These are phyloP conservation scores for Jamesozyma piceae DNA, from an alignment of 805 yeast genomes.

Conservation along the genomic window DNA sequence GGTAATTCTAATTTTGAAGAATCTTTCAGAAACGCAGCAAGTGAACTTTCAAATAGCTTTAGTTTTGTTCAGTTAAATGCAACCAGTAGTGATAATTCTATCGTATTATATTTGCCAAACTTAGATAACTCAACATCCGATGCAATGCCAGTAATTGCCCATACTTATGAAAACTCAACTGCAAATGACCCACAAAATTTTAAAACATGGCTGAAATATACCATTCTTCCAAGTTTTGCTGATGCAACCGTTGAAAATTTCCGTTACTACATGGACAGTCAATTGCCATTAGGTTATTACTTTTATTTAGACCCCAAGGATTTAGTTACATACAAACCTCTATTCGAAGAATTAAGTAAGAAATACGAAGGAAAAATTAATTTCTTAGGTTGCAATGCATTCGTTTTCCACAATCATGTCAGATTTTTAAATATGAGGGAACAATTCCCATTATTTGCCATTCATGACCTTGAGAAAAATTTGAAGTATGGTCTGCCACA, in stretches of 20 bases:
- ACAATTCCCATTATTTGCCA: constrained; percentile 81
- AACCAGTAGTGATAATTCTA: background rate
- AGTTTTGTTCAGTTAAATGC: constrained; percentile 37
- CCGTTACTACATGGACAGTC: constrained; percentile 59
- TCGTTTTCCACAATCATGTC: constrained; percentile 76
- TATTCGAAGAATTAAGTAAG: constrained; percentile 58
- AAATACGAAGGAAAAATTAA: constrained; percentile 69
- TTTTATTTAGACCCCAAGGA: constrained; percentile 65
- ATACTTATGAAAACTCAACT: constrained; percentile 8
- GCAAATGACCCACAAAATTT: constrained; percentile 7
- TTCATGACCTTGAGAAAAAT: constrained; percentile 63
- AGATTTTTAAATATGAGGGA: constrained; percentile 74
- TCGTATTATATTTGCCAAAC: constrained; percentile 7
- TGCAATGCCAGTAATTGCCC: background rate
- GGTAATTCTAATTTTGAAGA: constrained; percentile 35
- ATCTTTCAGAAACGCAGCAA: constrained; percentile 56
- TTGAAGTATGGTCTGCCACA: constrained; percentile 74
- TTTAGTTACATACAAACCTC: constrained; percentile 44
- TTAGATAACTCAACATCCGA: background rate
- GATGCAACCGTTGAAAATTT: constrained; percentile 78
- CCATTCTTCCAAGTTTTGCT: constrained; percentile 76
- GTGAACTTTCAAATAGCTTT: constrained; percentile 37
- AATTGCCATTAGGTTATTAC: constrained; percentile 77
- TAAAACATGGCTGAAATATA: constrained; percentile 34
- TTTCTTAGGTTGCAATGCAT: constrained; percentile 83